Evolutionary conservation across 2,329 filamentous ascomycete genomes (phyloP), one percentile per base, ranked within the genome.

Genomic region (Talaromyces rugulosus): DNA sequence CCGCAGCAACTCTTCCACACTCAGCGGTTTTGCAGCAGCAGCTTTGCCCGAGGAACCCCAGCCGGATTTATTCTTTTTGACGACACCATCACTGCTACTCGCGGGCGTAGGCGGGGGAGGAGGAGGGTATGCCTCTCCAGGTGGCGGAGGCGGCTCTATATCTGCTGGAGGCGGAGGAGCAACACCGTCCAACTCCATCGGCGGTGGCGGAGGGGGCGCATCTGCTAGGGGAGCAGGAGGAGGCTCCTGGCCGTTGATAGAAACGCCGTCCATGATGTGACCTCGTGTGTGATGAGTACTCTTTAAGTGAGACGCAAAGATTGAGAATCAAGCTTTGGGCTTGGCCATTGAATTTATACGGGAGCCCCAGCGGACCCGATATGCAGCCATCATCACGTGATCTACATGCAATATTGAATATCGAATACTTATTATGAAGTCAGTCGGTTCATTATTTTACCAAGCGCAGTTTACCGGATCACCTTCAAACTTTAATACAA

Each of bases 1-100:
- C 67, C 87, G 86, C 27, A 96, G 78, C 4, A 96, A 84, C 69
- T 96, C 90, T 75, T 96, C 92, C 61, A 96, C 88, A 72, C 91
- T 93, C 55, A 96, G 80, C 8, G 90, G 90, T 6, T 73, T 72
- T 3, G 68, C 62, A 6, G 72, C 65, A 54, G 74, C 70, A 70
- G 76, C 65, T 40, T 16, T 16, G 14, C 36, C 36, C 66, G 78
- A 77, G 63, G 76, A 58, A 52, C 80, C 81, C 81, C 81, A 84
- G 67, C 83, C 83, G 58, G 73, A 69, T 68, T 86, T 85, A 71
- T 85, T 85, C 68, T 82, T 80, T 34, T 72, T 73, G 9, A 60
- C 60, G 6, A 65, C 62, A 0, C 77, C 5, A 16, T 77, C 82
- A 12, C 76, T 75, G 23, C 69, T 12, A 23, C 1, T 47, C 28